phyloP scores from a whole-genome alignment of 164 flowering plant genomes.

The Magnolia officinalis region DNA sequence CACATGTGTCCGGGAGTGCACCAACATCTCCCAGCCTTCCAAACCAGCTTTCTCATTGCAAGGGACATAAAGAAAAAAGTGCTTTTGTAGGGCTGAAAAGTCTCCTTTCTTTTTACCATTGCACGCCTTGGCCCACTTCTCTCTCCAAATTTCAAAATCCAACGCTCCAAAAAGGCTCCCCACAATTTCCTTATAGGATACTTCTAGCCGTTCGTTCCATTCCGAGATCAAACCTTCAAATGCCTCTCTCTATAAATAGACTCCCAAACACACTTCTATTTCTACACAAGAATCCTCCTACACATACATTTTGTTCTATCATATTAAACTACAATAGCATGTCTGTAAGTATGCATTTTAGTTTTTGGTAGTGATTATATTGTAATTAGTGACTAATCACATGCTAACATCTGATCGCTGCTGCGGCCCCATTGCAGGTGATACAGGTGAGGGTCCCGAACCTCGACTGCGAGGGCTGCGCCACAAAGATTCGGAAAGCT shows the following conservation, averaged over 20 bases:
- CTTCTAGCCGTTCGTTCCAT: too few relatives aligned
- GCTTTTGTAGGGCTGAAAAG: background rate
- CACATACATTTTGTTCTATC: background rate
- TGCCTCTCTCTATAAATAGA: background rate
- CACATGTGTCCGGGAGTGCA: too few relatives aligned
- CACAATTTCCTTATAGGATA: background rate
- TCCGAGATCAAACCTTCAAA: background rate
- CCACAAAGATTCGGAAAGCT: constrained; percentile 61
- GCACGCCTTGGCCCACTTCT: constrained; percentile 5
- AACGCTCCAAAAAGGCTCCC: background rate
- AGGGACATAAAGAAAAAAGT: background rate
- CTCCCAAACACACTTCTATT: background rate
- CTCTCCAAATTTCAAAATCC: background rate
- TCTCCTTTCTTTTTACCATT: background rate
- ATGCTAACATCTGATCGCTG: background rate
- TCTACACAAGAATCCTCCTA: background rate
- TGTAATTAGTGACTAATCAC: background rate
- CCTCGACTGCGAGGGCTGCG: constrained; percentile 77
- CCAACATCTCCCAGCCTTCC: too few relatives aligned
- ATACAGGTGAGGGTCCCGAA: constrained; percentile 74
- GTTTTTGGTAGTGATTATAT: background rate
- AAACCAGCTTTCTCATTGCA: background rate
- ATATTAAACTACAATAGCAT: constrained; percentile 1
- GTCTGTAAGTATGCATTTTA: constrained; percentile 10
- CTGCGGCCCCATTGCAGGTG: constrained; percentile 29